phyloP scores from a whole-genome alignment of 2,329 filamentous ascomycete species.

The Claviceps humidiphila region DNA sequence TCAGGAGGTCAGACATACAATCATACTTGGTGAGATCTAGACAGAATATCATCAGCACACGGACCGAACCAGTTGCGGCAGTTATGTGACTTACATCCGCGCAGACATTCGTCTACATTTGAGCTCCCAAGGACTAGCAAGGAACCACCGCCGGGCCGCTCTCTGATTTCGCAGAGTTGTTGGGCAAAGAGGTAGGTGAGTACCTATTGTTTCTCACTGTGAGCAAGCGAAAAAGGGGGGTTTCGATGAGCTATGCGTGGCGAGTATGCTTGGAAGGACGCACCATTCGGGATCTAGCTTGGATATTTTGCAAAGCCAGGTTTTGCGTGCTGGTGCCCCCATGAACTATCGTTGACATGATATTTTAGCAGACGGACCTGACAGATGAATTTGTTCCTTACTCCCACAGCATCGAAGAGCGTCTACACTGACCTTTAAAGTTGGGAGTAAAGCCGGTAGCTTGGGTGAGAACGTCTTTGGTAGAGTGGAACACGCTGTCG shows the following conservation, averaged over 20 bases:
- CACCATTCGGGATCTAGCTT: constrained; percentile 52
- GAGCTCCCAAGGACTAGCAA: constrained; percentile 16
- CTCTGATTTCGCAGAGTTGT: constrained; percentile 12
- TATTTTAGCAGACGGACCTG: constrained; percentile 1
- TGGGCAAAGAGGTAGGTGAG: constrained; percentile 33
- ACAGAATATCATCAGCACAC: background rate
- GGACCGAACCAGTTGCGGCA: background rate
- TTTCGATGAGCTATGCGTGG: background rate
- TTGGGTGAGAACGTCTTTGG: constrained; percentile 44
- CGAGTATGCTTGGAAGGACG: background rate
- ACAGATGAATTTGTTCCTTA: background rate
- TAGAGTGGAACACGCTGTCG: constrained; percentile 36
- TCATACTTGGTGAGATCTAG: constrained; percentile 22
- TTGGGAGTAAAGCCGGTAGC: constrained; percentile 39
- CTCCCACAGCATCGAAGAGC: background rate
- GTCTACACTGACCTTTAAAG: constrained; percentile 40
- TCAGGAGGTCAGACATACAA: constrained; percentile 4
- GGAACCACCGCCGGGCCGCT: constrained; percentile 12
- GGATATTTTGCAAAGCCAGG: constrained; percentile 52
- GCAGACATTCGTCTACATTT: constrained; percentile 16
- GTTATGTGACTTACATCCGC: constrained; percentile 2
- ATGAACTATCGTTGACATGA: constrained; percentile 23
- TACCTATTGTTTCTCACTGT: background rate
- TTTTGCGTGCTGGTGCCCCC: constrained; percentile 48
- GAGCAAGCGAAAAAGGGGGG: background rate